A percentile compares a stretch with the other conserved stretches of the same genome.
Evolutionary conservation across 78 protist genomes (phyloP).

Genomic region (Polysphondylium violaceum): DNA sequence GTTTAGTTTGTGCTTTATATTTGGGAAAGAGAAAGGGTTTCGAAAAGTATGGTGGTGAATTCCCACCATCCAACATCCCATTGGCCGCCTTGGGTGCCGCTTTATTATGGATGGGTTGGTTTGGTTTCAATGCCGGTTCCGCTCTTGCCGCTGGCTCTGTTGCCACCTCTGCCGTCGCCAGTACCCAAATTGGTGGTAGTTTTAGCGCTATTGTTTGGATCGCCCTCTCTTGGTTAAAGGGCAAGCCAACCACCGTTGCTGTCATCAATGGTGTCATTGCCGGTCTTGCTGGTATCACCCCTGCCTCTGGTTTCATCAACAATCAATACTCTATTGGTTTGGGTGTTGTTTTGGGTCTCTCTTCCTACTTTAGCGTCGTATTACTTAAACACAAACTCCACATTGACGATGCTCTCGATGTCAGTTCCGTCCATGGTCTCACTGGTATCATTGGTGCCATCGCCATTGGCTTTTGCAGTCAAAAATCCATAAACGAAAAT

Average conservation of each 20-base stretch:
- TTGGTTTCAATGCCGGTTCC: slow-evolving; percentile 93
- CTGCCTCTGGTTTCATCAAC: slow-evolving; percentile 88
- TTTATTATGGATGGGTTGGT: slow-evolving; percentile 95
- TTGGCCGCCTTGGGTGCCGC: slow-evolving; percentile 87
- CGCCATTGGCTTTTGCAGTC: slow-evolving; percentile 74
- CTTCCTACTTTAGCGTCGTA: slow-evolving; percentile 59
- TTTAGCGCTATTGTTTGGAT: slow-evolving; percentile 82
- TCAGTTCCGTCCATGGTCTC: slow-evolving; percentile 84
- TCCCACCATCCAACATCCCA: slow-evolving; percentile 88
- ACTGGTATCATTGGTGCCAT: slow-evolving; percentile 86
- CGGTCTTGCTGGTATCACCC: slow-evolving; percentile 90
- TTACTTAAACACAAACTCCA: slow-evolving; percentile 74
- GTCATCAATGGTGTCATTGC: slow-evolving; percentile 83
- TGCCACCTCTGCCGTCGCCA: slow-evolving; percentile 83
- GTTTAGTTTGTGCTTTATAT: slow-evolving; percentile 84
- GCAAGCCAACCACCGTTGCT: slow-evolving; percentile 78
- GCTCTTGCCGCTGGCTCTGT: slow-evolving; percentile 73
- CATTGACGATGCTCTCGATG: slow-evolving; percentile 91
- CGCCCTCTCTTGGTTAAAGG: slow-evolving; percentile 65
- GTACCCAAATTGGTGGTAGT: slow-evolving; percentile 83
- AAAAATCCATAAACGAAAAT: slow-evolving; percentile 30
- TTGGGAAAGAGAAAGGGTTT: slow-evolving; percentile 81
- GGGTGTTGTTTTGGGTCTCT: slow-evolving; percentile 72
- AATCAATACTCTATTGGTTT: slow-evolving; percentile 71
- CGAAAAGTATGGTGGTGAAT: slow-evolving; percentile 80